These are phyloP conservation scores for Ogataea paradorogensis DNA, from an alignment of 805 yeast species.

Conservation along the genomic window DNA sequence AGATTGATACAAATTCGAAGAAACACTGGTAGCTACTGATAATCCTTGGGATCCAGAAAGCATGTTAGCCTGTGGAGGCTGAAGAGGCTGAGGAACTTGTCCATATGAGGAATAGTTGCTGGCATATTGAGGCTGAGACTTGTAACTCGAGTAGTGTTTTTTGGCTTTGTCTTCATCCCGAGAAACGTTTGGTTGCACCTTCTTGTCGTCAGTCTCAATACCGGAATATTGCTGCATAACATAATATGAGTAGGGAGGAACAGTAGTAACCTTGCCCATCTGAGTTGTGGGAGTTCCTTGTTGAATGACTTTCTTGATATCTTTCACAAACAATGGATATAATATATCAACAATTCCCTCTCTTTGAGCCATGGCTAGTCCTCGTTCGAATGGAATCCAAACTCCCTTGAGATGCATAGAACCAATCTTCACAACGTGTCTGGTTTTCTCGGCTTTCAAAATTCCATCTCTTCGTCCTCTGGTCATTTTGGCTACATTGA, in stretches of 20 bases:
- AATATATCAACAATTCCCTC: slow-evolving; percentile 59
- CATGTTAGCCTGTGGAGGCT: background rate
- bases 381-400: slow-evolving; percentile 74
- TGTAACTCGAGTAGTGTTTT: slow-evolving; percentile 11
- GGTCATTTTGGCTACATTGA: slow-evolving; percentile 71
- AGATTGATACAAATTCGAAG: background rate
- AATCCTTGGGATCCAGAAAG: background rate
- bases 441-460: slow-evolving; percentile 59
- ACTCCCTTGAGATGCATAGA: slow-evolving; percentile 74
- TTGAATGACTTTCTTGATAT: slow-evolving; percentile 48
- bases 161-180: slow-evolving; percentile 2
- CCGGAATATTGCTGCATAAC: slow-evolving; percentile 9
- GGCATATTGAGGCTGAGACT: slow-evolving; percentile 12
- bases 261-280: slow-evolving; percentile 18
- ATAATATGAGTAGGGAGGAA: slow-evolving; percentile 14
- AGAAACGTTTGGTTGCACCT: background rate
- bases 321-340: slow-evolving; percentile 62
- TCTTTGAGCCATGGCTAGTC: slow-evolving; percentile 64
- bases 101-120: slow-evolving; percentile 4
- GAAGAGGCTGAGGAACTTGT: slow-evolving; percentile 1
- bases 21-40: background rate
- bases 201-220: slow-evolving; percentile 9
- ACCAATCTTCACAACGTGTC: slow-evolving; percentile 73
- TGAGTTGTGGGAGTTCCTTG: slow-evolving; percentile 36
- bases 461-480: slow-evolving; percentile 73